Base-by-base conservation (phyloP, 2,329 filamentous ascomycete species). In the Pyricularia sp. region DNA sequence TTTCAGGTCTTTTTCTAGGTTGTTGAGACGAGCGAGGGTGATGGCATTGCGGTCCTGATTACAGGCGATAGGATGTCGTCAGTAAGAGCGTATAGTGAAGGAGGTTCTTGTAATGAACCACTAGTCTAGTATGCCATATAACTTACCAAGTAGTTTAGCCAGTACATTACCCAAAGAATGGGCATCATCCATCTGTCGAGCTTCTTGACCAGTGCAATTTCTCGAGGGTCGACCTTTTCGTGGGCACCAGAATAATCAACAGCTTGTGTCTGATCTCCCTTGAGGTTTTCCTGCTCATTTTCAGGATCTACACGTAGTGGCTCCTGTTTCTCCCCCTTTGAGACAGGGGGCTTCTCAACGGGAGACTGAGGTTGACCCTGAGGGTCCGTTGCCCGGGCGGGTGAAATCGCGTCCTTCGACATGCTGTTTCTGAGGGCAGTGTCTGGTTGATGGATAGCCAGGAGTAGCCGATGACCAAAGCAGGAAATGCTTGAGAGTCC, bases 121-220 rank as follows among this genome's bases (percentile, higher is more conserved):
- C n/a, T n/a, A n/a, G n/a, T n/a, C n/a, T n/a, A n/a, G n/a, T n/a
- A n/a, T n/a, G n/a, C n/a, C n/a, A n/a, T n/a, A n/a, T n/a, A n/a
- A n/a, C n/a, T n/a, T n/a, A 61, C 58, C 64, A 89, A 76, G 75
- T 88, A 89, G 73, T 89, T 89, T 76, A 89, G 77, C 70, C 89
- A 85, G 72, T 89, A 89, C 82, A 88, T 86, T 68, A 88, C 9
- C 50, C 26, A 68, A 20, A 68, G n/a, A 31, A 63, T 63, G 4
- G 66, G 66, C 55, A 63, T 63, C 12, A 68, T 63, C 66, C 55
- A 36, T 9, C 26, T 30, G 28, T 68, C 66, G 20, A 68, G 50
- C 66, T 63, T 63, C 23, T 58, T 50, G 14, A 67, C 66, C 6
- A 68, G 30, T 2, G 31, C 31, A 20, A 67, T 67, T 9, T 67